A percentile compares a stretch with the other conserved stretches of the same genome.
Conservation (phyloP, 2,329 filamentous ascomycete species). For the Nakataea oryzae region DNA sequence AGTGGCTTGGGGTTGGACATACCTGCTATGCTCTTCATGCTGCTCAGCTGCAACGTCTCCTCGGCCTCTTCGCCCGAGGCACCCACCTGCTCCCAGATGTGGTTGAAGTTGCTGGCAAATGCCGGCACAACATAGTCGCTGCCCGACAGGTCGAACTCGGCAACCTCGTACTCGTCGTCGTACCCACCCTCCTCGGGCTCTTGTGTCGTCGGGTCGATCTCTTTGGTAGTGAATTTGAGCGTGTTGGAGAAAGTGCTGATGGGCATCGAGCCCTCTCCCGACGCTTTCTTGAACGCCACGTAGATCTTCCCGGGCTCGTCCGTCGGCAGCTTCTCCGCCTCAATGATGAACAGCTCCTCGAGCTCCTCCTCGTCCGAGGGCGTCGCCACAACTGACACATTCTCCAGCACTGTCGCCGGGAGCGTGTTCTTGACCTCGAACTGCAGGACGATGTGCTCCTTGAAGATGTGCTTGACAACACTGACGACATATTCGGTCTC, state of each 20-base stretch:
- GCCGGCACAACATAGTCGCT: conserved; percentile 91
- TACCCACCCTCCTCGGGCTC: conserved; percentile 89
- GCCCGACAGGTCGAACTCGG: conserved; percentile 81
- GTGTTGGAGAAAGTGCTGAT: conserved; percentile 79
- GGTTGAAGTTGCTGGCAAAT: conserved; percentile 90
- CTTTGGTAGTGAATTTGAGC: conserved; percentile 95
- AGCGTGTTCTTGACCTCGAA: conserved; percentile 98
- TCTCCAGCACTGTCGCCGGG: conserved; percentile 79
- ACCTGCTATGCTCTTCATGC: conserved; percentile 89
- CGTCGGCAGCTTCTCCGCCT: conserved; percentile 68
- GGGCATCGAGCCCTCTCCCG: conserved; percentile 67
- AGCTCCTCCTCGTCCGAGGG: conserved; percentile 73
- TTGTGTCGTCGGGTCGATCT: conserved; percentile 89
- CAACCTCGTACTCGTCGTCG: conserved; percentile 95
- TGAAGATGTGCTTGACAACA: conserved; percentile 95
- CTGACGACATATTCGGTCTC: conserved; percentile 96
- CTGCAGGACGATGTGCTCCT: conserved; percentile 89
- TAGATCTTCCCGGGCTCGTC: conserved; percentile 91
- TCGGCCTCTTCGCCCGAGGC: conserved; percentile 82
- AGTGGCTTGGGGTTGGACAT: conserved; percentile 31
- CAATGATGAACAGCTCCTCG: conserved; percentile 90
- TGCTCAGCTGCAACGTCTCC: conserved; percentile 80
- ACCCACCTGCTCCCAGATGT: conserved; percentile 89
- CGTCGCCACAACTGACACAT: conserved; percentile 73
- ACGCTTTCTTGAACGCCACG: conserved; percentile 81